Percentiles rank a stretch among this genome's conserved stretches.
Evolutionary conservation across 2,329 filamentous ascomycete species (phyloP).

Genomic region (Xylaria multiplex): DNA sequence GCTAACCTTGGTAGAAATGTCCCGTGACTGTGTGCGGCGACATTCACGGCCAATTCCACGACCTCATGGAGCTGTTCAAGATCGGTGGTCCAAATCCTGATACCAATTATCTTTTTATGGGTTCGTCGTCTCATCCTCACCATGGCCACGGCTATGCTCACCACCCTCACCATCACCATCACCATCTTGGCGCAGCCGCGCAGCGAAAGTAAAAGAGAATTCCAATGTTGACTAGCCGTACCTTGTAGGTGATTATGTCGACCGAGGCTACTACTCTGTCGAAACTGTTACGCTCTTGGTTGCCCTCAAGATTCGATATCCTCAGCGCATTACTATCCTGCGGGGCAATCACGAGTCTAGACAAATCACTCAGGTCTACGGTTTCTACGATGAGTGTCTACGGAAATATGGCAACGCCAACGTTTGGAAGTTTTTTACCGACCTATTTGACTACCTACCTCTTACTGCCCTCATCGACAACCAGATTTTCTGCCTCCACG

Average conservation of each 20-base stretch:
- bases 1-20: conserved; percentile 75
- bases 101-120: conserved; percentile 99
- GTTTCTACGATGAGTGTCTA: conserved; percentile 98
- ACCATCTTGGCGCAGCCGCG: not conserved
- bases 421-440: conserved; percentile 99
- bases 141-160: not conserved
- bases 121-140: conserved; percentile 59
- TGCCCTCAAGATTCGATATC: conserved; percentile 97
- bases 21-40: conserved; percentile 98
- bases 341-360: conserved; percentile 99
- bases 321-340: conserved; percentile 96
- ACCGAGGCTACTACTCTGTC: conserved; percentile 98
- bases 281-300: conserved; percentile 97
- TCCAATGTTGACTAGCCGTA: conserved; percentile 31
- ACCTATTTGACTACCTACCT: conserved; percentile 98
- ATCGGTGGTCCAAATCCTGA: conserved; percentile 98
- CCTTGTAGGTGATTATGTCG: conserved; percentile 88
- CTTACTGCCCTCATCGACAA: conserved; percentile 98
- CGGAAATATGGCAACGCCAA: conserved; percentile 99
- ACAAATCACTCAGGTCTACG: conserved; percentile 99
- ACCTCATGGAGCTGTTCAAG: conserved; percentile 99
- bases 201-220: conserved; percentile 3
- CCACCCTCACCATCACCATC: not conserved
- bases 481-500: conserved; percentile 99
- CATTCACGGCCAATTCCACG: conserved; percentile 99